A percentile compares a stretch with the other conserved stretches of the same genome.
phyloP scores from a whole-genome alignment of 2,329 filamentous ascomycete genomes.

The Fusarium albidum region DNA sequence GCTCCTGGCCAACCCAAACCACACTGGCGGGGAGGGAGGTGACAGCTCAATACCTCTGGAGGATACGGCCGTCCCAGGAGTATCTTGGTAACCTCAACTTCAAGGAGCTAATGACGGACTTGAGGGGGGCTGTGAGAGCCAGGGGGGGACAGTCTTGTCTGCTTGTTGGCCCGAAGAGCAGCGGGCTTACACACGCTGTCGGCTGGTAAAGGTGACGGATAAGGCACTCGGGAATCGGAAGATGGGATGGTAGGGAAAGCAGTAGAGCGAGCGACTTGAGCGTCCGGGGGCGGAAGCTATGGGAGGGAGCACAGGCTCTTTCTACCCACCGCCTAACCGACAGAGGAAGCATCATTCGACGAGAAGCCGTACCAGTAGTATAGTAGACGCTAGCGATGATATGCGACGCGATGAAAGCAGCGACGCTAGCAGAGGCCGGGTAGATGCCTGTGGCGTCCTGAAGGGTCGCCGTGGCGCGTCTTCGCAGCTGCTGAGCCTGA shows the following conservation, averaged over 20 bases:
- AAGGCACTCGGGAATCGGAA: conserved; percentile 1
- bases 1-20: neutral
- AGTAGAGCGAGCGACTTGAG: neutral
- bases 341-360: conserved; percentile 14
- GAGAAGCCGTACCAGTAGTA: conserved; percentile 26
- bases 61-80: too few species aligned
- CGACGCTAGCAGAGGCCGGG: conserved; percentile 9
- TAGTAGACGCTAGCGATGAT: conserved; percentile 23
- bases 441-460: conserved; percentile 25
- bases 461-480: conserved; percentile 16
- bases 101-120: neutral
- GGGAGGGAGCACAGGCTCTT: conserved; percentile 12
- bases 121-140: neutral
- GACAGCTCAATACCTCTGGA: neutral
- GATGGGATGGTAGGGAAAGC: neutral
- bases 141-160: neutral
- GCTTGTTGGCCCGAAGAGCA: too few species aligned
- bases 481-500: conserved; percentile 17
- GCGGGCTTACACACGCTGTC: neutral
- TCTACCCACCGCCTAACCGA: conserved; percentile 20
- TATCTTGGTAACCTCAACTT: neutral
- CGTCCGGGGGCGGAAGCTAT: neutral
- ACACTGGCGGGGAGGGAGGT: neutral
- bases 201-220: neutral
- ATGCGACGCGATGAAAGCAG: conserved; percentile 21